phyloP scores from a whole-genome alignment of 1,284 basidiomycete genomes.

The Leccinum solheimii region DNA sequence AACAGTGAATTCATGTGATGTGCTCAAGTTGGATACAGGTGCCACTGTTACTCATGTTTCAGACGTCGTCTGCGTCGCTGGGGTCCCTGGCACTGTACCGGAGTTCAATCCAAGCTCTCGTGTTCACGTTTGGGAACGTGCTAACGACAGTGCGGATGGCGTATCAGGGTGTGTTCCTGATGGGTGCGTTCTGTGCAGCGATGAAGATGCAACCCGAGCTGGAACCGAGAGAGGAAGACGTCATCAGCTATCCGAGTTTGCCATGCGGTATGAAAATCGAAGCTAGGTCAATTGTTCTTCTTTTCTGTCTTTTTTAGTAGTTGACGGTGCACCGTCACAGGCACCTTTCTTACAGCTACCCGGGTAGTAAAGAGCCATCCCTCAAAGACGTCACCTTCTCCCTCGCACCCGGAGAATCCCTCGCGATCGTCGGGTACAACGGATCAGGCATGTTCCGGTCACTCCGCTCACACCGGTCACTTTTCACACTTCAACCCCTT shows the following conservation, averaged over 20 bases:
- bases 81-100: conserved; percentile 78
- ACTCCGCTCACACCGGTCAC: conserved; percentile 1
- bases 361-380: conserved; percentile 63
- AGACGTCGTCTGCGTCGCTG: conserved; percentile 68
- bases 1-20: not conserved
- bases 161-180: conserved; percentile 77
- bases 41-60: conserved; percentile 68
- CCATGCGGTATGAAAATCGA: conserved; percentile 66
- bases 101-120: conserved; percentile 68
- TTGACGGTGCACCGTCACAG: conserved; percentile 38
- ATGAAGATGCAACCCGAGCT: conserved; percentile 67
- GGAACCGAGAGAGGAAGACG: conserved; percentile 54
- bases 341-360: conserved; percentile 75
- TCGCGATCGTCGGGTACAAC: conserved; percentile 83
- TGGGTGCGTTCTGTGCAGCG: conserved; percentile 79
- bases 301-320: not conserved
- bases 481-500: conserved; percentile 1
- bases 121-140: conserved; percentile 62
- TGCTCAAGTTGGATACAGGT: conserved; percentile 44
- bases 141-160: conserved; percentile 63
- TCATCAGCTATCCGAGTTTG: conserved; percentile 46
- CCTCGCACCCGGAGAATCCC: conserved; percentile 69
- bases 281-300: conserved; percentile 51
- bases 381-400: conserved; percentile 67
- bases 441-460: conserved; percentile 59